Percentiles rank a stretch among this genome's conserved stretches.
These are phyloP conservation scores for Marsdenia floribunda DNA, from an alignment of 257 asterid genomes.

Conservation along the genomic window DNA sequence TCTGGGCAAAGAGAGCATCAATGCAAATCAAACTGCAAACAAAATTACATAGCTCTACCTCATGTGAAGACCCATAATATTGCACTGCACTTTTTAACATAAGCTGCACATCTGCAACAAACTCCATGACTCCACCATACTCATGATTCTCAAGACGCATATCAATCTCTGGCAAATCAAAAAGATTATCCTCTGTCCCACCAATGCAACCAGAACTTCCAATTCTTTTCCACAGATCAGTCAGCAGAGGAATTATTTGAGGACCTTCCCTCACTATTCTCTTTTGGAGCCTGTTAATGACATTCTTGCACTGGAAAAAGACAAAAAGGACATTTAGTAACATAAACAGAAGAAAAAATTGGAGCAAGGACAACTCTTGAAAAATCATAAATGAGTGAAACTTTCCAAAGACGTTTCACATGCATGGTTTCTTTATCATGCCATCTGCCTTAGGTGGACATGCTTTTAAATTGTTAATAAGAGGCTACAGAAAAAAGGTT, in stretches of 20 bases:
- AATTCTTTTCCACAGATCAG: conserved; percentile 85
- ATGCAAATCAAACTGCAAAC: neutral
- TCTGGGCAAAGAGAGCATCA: neutral
- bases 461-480: neutral
- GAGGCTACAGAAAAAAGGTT: neutral
- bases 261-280: conserved; percentile 82
- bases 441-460: neutral
- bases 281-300: conserved; percentile 75
- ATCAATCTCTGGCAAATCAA: conserved; percentile 65
- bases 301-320: conserved; percentile 80
- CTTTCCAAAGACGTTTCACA: neutral
- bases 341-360: neutral
- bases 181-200: conserved; percentile 49
- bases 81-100: conserved; percentile 78
- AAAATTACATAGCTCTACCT: conserved; percentile 39
- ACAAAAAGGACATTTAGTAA: neutral
- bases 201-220: conserved; percentile 48
- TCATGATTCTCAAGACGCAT: conserved; percentile 60
- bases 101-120: conserved; percentile 83
- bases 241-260: conserved; percentile 77
- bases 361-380: neutral
- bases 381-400: neutral
- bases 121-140: conserved; percentile 68
- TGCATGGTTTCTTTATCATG: neutral
- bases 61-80: conserved; percentile 57